A percentile compares a stretch with the other conserved stretches of the same genome.
Evolutionary conservation across 306 rosid species (phyloP).

Genomic region (Vigna unguiculata): DNA sequence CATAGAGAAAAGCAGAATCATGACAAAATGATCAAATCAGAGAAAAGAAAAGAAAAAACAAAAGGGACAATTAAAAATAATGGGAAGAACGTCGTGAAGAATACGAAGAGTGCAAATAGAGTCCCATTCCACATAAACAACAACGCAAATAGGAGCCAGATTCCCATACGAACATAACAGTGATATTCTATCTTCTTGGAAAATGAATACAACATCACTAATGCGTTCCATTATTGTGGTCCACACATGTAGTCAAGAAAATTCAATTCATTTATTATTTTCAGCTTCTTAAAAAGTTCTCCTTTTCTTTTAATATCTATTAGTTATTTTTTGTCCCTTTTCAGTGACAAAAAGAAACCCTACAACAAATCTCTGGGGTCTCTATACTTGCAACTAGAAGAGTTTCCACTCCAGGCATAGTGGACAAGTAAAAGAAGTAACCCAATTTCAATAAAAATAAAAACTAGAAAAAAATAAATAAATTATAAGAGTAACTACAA

Average conservation of each 20-base stretch:
- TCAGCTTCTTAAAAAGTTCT: background rate
- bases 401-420: background rate
- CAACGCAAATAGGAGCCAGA: background rate
- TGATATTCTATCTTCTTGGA: background rate
- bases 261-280: background rate
- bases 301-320: background rate
- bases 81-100: slow-evolving; percentile 3
- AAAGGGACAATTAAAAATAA: slow-evolving; percentile 7
- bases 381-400: background rate
- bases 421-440: background rate
- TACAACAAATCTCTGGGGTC: background rate
- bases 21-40: background rate
- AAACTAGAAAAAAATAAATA: background rate
- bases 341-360: background rate
- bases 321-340: background rate
- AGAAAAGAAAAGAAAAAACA: background rate
- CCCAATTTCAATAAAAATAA: background rate
- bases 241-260: slow-evolving; percentile 14
- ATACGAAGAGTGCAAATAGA: background rate
- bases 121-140: background rate
- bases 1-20: background rate
- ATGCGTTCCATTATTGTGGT: background rate
- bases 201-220: background rate
- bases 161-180: background rate
- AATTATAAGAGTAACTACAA: too few species aligned